Base-by-base conservation (phyloP, 2,329 filamentous ascomycete species). In the Xylariaceae sp. region DNA sequence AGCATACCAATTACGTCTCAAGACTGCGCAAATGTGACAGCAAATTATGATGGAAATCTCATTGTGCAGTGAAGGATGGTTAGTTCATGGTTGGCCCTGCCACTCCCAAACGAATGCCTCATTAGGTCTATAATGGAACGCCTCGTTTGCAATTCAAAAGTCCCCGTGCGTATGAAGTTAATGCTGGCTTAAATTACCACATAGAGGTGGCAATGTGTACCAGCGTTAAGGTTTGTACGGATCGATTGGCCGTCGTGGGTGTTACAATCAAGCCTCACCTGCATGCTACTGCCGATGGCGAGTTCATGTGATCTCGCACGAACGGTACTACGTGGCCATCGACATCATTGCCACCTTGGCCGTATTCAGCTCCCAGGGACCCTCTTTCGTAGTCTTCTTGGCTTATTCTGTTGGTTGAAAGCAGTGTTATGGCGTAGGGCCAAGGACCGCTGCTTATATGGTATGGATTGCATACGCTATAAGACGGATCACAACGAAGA, bases 251-350 rank as follows among this genome's bases (percentile, higher is more conserved):
- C 29, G 11, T 21, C 17, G 37, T 43, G 21, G 43, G 12, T 51
- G 44, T 34, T 48, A 37, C 37, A 34, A 49, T 26, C 19, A 29
- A 52, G 37, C 50, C 47, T 47, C 17, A 34, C 51, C 14, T 51
- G 39, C 44, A 49, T 49, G 39, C 36, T 39, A 52, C 52, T 46
- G 40, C 48, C 11, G 26, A n/a, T 31, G 28, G 5, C 33, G 5
- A 17, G 36, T 51, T 60, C 56, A 56, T 59, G 52, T 60, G 59
- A 49, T 48, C 39, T 53, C 34, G 34, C 26, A 34, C 24, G 16
- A 33, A 23, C 17, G 23, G 40, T 45, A 41, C 52, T 56, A 50
- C 47, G 34, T 47, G 40, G 47, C 41, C 36, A 43, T 45, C 31
- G 23, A 21, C 31, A 17, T 37, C 24, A 31, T 23, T 39, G 12